Percentiles rank a stretch among this genome's conserved stretches.
These are phyloP conservation scores for Cyclotella atomus DNA, from an alignment of 108 stramenopile genomes.

Conservation along the genomic window DNA sequence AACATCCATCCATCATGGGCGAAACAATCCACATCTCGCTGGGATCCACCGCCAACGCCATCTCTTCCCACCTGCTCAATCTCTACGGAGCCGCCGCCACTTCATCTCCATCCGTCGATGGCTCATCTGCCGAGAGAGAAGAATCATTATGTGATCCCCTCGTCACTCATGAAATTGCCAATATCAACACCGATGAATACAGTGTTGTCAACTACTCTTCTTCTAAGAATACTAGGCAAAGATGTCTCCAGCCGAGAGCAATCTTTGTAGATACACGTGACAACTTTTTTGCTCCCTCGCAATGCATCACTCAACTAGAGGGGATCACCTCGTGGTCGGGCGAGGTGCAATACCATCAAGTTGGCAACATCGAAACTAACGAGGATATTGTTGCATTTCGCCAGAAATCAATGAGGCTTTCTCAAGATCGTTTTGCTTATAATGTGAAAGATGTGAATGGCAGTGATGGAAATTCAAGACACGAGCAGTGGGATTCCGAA, in stretches of 20 bases:
- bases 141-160: not conserved
- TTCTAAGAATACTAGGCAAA: too few species aligned
- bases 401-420: not conserved
- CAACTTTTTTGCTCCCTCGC: too few species aligned
- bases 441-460: not conserved
- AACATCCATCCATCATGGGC: not conserved
- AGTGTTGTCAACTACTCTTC: too few species aligned
- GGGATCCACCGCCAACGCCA: conserved; percentile 7
- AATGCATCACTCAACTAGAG: too few species aligned
- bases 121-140: too few species aligned
- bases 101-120: not conserved
- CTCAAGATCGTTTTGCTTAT: not conserved
- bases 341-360: too few species aligned
- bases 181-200: too few species aligned
- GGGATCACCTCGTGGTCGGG: too few species aligned
- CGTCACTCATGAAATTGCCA: not conserved
- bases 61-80: not conserved
- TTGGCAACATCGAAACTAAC: too few species aligned
- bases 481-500: conserved; percentile 62
- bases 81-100: conserved; percentile 1
- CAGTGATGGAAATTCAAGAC: conserved; percentile 25
- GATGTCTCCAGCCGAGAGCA: too few species aligned
- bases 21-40: conserved; percentile 7
- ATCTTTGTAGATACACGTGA: too few species aligned
- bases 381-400: not conserved